phyloP scores from a whole-genome alignment of 2,329 filamentous ascomycete species.

The Aureobasidium sp. region DNA sequence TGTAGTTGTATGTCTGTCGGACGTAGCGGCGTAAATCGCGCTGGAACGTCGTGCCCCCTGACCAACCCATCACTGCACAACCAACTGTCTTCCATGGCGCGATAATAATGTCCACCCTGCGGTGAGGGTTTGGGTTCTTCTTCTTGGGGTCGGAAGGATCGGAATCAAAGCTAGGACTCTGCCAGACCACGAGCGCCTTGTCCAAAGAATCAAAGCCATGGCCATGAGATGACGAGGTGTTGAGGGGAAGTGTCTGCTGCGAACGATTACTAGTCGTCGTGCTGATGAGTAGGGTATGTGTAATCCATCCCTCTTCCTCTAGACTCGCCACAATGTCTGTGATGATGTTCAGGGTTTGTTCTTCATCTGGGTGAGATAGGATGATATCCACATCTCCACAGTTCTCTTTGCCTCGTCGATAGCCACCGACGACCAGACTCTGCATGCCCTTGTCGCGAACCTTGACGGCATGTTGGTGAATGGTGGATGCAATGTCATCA shows the following conservation, averaged over 20 bases:
- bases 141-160: slow-evolving; percentile 29
- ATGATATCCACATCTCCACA: slow-evolving; percentile 82
- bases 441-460: slow-evolving; percentile 49
- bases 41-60: slow-evolving; percentile 81
- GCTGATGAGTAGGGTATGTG: slow-evolving; percentile 68
- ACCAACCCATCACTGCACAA: slow-evolving; percentile 83
- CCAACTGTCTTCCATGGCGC: slow-evolving; percentile 82
- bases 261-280: slow-evolving; percentile 62
- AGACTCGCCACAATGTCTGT: slow-evolving; percentile 61
- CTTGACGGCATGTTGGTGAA: slow-evolving; percentile 58
- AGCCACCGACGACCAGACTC: slow-evolving; percentile 65
- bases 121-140: slow-evolving; percentile 65
- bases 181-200: slow-evolving; percentile 90
- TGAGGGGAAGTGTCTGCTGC: slow-evolving; percentile 54
- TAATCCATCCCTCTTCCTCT: slow-evolving; percentile 62
- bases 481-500: slow-evolving; percentile 53
- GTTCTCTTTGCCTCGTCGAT: slow-evolving; percentile 64
- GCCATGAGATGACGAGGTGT: slow-evolving; percentile 31
- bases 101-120: slow-evolving; percentile 86
- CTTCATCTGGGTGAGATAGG: slow-evolving; percentile 66
- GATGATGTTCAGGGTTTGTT: slow-evolving; percentile 61
- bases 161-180: slow-evolving; percentile 48
- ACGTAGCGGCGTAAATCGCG: slow-evolving; percentile 75
- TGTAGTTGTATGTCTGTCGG: slow-evolving; percentile 61
- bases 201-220: slow-evolving; percentile 79